Base-by-base conservation (phyloP, 192 early-diverging fungal species). In the Entomortierella parvispora region DNA sequence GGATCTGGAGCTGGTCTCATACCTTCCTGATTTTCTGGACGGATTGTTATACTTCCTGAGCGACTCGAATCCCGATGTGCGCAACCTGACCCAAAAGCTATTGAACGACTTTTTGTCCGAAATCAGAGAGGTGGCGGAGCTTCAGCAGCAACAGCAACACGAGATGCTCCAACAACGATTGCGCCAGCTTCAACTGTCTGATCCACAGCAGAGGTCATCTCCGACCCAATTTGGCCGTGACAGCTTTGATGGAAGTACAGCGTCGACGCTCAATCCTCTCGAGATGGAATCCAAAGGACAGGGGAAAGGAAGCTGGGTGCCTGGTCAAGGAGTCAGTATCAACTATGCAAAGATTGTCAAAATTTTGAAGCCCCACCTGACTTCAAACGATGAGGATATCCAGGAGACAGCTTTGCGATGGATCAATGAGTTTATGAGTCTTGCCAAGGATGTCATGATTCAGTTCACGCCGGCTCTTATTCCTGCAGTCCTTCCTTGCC, bases 21-120 rank as follows among this genome's bases (percentile, higher is more conserved):
- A 93, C 70, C 69, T 99, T 8, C 98, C 97, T 2, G 92, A 94
- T 68, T 99, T 98, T 68, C 82, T 99, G 33, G 95, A 97, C 71
- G 96, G 96, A 0, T 82, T 99, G 25, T 82, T 99, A 40, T 83
- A 87, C 33, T 99, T 95, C 56, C 84, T 99, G 43, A 93, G 88
- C 79, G 98, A 99, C 72, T 84, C 92, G 3, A 94, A 89, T 79
- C 87, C 92, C 40, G 96, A 99, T 82, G 94, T 99, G 18, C 85
- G 95, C 22, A 90, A 86, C 14, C 86, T 91, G 47, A 94, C 96
- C 1, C 88, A 90, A 43, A 91, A 86, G 52, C 81, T 96, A 1
- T 83, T 99, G 47, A 90, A 86, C 20, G 96, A 97, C 80, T 94
- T 99, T 69, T 83, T 99, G 70, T 87, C 86, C 22, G 97, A 99